Conservation (phyloP, 768 basidiomycete genomes). For the Lactarius hatsudake region DNA sequence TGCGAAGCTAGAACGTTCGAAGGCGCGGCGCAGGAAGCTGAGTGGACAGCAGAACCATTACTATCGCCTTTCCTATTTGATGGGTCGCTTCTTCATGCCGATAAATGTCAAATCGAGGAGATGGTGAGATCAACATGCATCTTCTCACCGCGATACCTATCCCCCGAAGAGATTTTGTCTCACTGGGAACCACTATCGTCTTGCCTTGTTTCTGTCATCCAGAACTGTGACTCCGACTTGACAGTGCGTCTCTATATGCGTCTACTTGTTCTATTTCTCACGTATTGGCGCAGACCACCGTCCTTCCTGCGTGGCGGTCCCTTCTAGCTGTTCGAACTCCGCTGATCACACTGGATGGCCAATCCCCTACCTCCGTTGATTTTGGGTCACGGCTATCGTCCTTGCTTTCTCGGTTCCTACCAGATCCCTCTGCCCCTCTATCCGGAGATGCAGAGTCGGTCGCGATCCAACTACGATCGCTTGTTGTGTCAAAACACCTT, state of each 20-base stretch:
- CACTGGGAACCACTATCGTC: slow-evolving; percentile 13
- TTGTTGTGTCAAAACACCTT: slow-evolving; percentile 14
- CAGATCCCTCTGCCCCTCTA: neutral
- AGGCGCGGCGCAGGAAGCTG: neutral
- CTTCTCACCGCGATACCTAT: slow-evolving; percentile 17
- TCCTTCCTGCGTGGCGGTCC: slow-evolving; percentile 11
- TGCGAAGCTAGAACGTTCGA: neutral
- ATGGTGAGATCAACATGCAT: neutral
- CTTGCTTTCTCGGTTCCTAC: slow-evolving; percentile 7
- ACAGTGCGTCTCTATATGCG: neutral
- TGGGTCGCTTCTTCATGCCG: slow-evolving; percentile 18
- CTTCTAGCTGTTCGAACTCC: slow-evolving; percentile 10
- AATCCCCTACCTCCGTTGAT: neutral
- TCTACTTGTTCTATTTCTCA: neutral
- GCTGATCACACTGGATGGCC: neutral
- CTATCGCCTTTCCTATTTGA: slow-evolving; percentile 15
- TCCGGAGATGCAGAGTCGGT: slow-evolving; percentile 13
- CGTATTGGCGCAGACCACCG: neutral
- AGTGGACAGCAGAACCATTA: slow-evolving; percentile 6
- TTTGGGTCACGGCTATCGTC: slow-evolving; percentile 2
- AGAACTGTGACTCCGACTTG: neutral
- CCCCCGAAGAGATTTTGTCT: slow-evolving; percentile 9
- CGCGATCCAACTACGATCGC: slow-evolving; percentile 6
- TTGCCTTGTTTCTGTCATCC: slow-evolving; percentile 10
- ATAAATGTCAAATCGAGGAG: slow-evolving; percentile 10